phyloP scores from a whole-genome alignment of 202 grass and related monocot species.

The Carex sylvatica region DNA sequence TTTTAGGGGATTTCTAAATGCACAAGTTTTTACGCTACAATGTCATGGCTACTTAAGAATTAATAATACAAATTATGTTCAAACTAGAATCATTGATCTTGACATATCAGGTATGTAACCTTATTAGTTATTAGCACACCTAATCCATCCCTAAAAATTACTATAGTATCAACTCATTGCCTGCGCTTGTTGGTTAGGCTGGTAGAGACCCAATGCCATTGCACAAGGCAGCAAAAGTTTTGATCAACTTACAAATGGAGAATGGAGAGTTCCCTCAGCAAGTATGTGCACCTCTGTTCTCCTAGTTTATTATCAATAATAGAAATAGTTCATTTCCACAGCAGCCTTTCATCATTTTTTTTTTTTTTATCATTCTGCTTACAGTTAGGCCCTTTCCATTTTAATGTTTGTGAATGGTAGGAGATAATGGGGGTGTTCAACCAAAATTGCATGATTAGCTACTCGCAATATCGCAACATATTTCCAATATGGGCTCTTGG shows the following conservation, averaged over 20 bases:
- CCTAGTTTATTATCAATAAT: too few species aligned
- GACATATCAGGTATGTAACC: neutral
- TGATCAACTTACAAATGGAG: conserved; percentile 83
- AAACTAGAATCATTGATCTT: neutral
- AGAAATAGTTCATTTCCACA: too few species aligned
- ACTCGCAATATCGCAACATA: conserved; percentile 72
- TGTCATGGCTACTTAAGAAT: too few species aligned
- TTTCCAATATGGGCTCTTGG: conserved; percentile 96
- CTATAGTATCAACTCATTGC: neutral
- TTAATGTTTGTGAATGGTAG: too few species aligned
- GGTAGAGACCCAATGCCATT: conserved; percentile 73
- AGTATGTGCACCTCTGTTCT: conserved; percentile 42
- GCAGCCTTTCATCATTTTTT: too few species aligned
- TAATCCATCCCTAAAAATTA: neutral
- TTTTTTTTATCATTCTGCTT: neutral
- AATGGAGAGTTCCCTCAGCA: conserved; percentile 93
- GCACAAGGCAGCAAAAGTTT: conserved; percentile 71
- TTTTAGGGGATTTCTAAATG: too few species aligned
- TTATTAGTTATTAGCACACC: neutral
- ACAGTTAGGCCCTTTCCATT: too few species aligned
- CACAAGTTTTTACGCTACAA: too few species aligned
- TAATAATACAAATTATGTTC: too few species aligned
- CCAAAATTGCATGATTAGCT: conserved; percentile 88
- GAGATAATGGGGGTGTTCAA: conserved; percentile 96
- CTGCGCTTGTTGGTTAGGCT: conserved; percentile 35